Conservation (phyloP, 495 filamentous ascomycete species). For the Penicillium crystallinum region DNA sequence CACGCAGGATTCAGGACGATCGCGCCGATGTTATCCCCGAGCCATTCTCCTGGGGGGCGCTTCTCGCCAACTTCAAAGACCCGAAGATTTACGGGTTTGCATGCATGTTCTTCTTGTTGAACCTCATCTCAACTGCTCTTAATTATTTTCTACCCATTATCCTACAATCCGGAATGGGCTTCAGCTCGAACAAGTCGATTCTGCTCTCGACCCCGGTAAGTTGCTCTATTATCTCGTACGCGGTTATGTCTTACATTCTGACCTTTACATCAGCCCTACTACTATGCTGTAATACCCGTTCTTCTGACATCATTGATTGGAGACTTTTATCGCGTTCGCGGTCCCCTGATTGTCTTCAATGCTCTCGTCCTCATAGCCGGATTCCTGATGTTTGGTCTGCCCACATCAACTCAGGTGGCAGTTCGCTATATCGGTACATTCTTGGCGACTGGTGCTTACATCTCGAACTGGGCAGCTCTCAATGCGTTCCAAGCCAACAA, state of each 20-base stretch:
- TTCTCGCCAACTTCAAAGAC: constrained; percentile 58
- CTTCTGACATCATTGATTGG: constrained; percentile 63
- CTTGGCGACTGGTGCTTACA: constrained; percentile 71
- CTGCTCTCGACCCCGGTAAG: constrained; percentile 61
- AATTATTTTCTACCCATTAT: constrained; percentile 72
- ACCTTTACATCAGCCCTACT: constrained; percentile 51
- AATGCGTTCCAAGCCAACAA: constrained; percentile 71
- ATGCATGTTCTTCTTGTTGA: constrained; percentile 67
- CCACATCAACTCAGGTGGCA: constrained; percentile 50
- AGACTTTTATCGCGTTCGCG: constrained; percentile 60
- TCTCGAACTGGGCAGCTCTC: constrained; percentile 75
- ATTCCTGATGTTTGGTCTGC: constrained; percentile 69
- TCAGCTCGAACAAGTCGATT: constrained; percentile 59
- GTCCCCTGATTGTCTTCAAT: constrained; percentile 70
- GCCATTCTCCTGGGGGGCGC: constrained; percentile 53
- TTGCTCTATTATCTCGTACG: no score
- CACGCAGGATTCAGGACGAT: constrained; percentile 55
- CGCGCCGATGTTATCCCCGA: constrained; percentile 61
- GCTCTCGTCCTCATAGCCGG: constrained; percentile 63
- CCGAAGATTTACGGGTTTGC: constrained; percentile 70
- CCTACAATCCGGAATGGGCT: constrained; percentile 66
- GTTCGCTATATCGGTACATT: constrained; percentile 71
- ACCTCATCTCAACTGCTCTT: constrained; percentile 62
- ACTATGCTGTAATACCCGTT: constrained; percentile 68
- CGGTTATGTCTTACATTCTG: not conserved